These are phyloP conservation scores for Sphaceloma murrayae DNA, from an alignment of 2,329 filamentous ascomycete genomes.

Conservation along the genomic window DNA sequence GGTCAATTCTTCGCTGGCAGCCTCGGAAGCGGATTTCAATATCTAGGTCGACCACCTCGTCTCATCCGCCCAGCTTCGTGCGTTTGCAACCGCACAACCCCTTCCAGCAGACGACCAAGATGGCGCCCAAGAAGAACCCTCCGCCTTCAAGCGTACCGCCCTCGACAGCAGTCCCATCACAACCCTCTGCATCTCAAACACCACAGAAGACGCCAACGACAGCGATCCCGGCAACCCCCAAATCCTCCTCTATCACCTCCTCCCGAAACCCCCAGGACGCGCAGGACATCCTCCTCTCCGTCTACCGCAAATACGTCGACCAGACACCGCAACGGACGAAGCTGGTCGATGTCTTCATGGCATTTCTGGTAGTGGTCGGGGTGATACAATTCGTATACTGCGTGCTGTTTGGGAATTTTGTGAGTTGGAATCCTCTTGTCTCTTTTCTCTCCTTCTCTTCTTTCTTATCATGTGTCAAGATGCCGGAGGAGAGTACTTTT, in stretches of 20 bases:
- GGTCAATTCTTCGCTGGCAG: background rate
- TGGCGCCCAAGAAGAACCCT: slow-evolving; percentile 27
- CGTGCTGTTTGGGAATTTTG: slow-evolving; percentile 84
- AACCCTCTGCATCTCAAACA: slow-evolving; percentile 21
- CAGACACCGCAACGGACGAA: slow-evolving; percentile 84
- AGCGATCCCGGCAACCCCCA: slow-evolving; percentile 19
- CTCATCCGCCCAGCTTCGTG: background rate
- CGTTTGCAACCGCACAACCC: background rate
- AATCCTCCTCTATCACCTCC: slow-evolving; percentile 22
- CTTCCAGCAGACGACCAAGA: slow-evolving; percentile 18
- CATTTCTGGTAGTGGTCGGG: slow-evolving; percentile 74
- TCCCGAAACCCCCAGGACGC: slow-evolving; percentile 28
- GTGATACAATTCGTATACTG: slow-evolving; percentile 93
- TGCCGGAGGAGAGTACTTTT: background rate
- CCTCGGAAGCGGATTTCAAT: background rate
- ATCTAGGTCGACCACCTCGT: too few species aligned
- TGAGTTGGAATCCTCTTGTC: slow-evolving; percentile 42
- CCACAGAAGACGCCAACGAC: slow-evolving; percentile 22
- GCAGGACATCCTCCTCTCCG: slow-evolving; percentile 54
- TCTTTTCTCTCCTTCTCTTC: slow-evolving; percentile 17
- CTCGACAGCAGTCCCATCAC: slow-evolving; percentile 21
- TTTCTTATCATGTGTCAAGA: slow-evolving; percentile 3
- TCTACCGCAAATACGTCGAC: slow-evolving; percentile 69
- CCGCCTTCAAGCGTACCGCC: slow-evolving; percentile 23
- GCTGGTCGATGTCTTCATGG: slow-evolving; percentile 85